Evolutionary conservation across 2,329 filamentous ascomycete genomes (phyloP), one percentile per base, ranked within the genome.

Genomic region (Colletotrichum sp.): DNA sequence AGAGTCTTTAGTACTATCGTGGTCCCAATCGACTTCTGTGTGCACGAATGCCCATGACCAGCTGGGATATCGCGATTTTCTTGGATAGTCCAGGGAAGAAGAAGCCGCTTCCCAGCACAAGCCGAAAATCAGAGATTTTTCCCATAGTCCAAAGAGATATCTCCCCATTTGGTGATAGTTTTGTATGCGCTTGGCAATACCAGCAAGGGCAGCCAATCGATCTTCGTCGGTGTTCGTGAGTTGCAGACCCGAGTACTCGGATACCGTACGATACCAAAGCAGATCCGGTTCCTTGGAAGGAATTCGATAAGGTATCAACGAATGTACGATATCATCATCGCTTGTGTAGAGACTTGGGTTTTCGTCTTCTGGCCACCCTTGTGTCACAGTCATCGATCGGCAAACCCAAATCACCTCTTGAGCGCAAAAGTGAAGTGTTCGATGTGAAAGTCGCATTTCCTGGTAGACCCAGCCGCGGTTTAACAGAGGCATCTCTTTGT

Each of bases 401-500:
- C 32, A 34, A 6, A 0, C 6, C 32, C 32, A 34, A 1, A 39
- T 16, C 36, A 39, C 36, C 16, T 39, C 15, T 8, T 39, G 15
- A 16, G 2, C 36, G 16, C 36, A 39, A 4, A 39, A 39, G 19
- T 44, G 39, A 44, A 44, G 39, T 9, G n/a, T 19, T 0, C 39
- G 19, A 44, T 3, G 39, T 3, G 39, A 44, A 0, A 44, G 19
- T 2, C 39, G 19, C 8, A n/a, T 11, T 19, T 44, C 39, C 8
- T 44, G 39, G 1, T 44, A 44, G 3, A 44, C 3, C 39, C 39
- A 44, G 8, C 39, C 36, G 2, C 36, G 2, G 0, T 15, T 34
- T 13, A 34, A 13, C 32, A 34, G 0, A 34, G 32, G 32, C 0
- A 34, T 1, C 0, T 34, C 32, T 4, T 34, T 15, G 2, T 0